A percentile compares a stretch with the other conserved stretches of the same genome.
Conservation (phyloP, 2,329 filamentous ascomycete genomes). For the Ophiostoma piceae region DNA sequence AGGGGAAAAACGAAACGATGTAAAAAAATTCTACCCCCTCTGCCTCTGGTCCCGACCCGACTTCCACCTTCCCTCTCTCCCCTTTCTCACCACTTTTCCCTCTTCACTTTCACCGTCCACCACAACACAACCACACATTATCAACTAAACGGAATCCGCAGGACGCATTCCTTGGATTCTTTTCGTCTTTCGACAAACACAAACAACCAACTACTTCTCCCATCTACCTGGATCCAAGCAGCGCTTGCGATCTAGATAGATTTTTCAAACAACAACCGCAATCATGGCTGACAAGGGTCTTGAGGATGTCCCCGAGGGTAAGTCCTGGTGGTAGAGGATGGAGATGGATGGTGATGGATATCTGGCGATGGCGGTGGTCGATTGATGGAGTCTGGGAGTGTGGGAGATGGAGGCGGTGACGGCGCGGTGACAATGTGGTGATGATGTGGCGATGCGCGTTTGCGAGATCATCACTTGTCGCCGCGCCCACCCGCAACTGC, state of each 20-base stretch:
- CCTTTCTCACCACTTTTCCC: background rate
- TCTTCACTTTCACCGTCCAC: background rate
- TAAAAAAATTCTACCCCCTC: conserved; percentile 16
- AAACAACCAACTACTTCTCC: background rate
- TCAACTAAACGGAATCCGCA: conserved; percentile 30
- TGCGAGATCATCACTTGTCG: background rate
- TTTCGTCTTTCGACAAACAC: conserved; percentile 25
- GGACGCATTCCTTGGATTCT: conserved; percentile 26
- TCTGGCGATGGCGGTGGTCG: background rate
- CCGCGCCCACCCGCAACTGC: no score
- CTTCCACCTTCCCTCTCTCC: background rate
- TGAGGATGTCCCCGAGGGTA: conserved; percentile 94
- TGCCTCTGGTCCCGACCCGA: background rate
- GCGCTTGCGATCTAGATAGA: conserved; percentile 69
- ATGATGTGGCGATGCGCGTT: background rate
- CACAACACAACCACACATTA: background rate
- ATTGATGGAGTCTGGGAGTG: background rate
- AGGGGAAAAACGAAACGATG: conserved; percentile 8
- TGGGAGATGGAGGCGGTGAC: background rate
- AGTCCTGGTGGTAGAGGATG: conserved; percentile 39
- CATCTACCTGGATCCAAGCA: conserved; percentile 65
- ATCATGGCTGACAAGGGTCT: conserved; percentile 99
- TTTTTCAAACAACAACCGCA: conserved; percentile 55
- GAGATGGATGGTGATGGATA: background rate
- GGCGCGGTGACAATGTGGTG: background rate